Evolutionary conservation across 1,284 basidiomycete genomes (phyloP).

Genomic region (Exobasidium rhododendri): DNA sequence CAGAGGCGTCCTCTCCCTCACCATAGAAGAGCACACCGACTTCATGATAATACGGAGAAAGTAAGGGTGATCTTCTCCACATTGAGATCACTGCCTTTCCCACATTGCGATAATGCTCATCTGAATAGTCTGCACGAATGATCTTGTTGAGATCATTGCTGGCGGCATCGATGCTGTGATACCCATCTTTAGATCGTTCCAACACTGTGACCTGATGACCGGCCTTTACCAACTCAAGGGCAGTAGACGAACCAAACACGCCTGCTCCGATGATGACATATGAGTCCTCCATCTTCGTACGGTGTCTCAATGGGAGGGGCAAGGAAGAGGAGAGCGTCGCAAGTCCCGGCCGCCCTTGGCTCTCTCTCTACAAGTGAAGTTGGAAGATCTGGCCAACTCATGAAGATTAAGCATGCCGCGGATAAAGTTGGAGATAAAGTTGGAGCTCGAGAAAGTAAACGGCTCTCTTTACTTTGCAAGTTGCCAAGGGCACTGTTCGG

Average conservation of each 20-base stretch:
- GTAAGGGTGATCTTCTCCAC: conserved; percentile 62
- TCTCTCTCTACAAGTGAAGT: no score
- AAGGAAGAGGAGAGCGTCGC: neutral
- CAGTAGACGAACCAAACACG: conserved; percentile 79
- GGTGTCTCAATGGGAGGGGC: no score
- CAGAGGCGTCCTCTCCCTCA: neutral
- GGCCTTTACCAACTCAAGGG: conserved; percentile 68
- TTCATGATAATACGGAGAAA: conserved; percentile 39
- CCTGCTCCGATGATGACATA: conserved; percentile 75
- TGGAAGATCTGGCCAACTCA: no score
- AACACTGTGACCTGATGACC: conserved; percentile 71
- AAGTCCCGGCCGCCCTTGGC: neutral
- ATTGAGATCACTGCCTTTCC: conserved; percentile 68
- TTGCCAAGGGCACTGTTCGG: no score
- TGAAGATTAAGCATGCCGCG: neutral
- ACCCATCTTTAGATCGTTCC: conserved; percentile 39
- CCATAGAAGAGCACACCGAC: conserved; percentile 42
- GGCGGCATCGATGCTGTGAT: conserved; percentile 68
- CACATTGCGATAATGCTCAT: conserved; percentile 63
- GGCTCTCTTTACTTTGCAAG: no score
- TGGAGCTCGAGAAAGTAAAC: no score
- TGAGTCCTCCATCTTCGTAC: neutral
- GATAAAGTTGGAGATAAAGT: neutral
- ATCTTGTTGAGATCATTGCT: conserved; percentile 82
- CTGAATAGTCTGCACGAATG: conserved; percentile 57